Evolutionary conservation across 331 rosid genomes (phyloP), one percentile per base, ranked within the genome.

Genomic region (Stylosanthes scabra): DNA sequence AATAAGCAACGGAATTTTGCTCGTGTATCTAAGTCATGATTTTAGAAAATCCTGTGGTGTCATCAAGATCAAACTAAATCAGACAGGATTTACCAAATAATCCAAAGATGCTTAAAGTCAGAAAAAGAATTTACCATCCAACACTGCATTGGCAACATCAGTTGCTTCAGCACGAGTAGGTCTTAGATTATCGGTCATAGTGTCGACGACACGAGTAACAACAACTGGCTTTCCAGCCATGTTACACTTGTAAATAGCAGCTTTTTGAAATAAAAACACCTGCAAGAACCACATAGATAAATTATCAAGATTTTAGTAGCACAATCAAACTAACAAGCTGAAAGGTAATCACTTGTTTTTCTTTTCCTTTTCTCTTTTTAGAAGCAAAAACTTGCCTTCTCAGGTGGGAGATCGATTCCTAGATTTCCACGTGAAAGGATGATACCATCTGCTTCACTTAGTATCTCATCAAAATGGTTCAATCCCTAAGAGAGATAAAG

Each of bases 111-210:
- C 31, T 45, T 16, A 41, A 14, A n/a, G 31, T 40, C 3, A 29
- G 45, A 46, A 39, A 34, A 68, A 50, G 9, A 63, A 50, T 56
- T 58, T 74, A 82, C 86, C 98, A 80, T 93, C 98, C 83, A 93
- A 81, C 40, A 93, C 98, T 41, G 97, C 98, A 89, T 93, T 93
- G 74, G 98, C 98, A 82, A 93, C 97, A 84, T 93, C 98, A 7
- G 97, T 93, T 75, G 98, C 98, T 84, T 93, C 98, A 52, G 98
- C 98, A 76, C 98, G 98, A 74, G 98, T 93, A 80, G 98, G 98
- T 54, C 98, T 84, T 71, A 93, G 83, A 82, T 93, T 93, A 87
- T 91, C 88, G 7, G 98, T 93, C 98, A 93, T 93, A 64, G 97
- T 82, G 65, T 93, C 98, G 47, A 93, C 97, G 56, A 93, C 97